Percentiles rank a stretch among this genome's conserved stretches.
Conservation (phyloP, 768 basidiomycete genomes). For the Tylopilus subfusipes region DNA sequence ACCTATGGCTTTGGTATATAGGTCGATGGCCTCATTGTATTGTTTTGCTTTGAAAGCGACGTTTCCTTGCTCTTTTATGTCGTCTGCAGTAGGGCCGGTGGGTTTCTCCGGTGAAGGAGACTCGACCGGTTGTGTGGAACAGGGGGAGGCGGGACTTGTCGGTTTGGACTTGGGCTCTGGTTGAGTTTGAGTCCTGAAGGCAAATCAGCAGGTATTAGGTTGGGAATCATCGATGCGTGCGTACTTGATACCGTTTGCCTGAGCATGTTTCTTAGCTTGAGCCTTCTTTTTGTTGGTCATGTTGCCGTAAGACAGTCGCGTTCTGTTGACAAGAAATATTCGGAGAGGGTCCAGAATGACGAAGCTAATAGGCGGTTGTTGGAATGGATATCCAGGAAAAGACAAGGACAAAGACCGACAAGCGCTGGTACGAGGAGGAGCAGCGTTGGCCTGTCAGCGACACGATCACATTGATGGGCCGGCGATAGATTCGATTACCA, state of each 20-base stretch:
- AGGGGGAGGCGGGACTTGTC: slow-evolving; percentile 18
- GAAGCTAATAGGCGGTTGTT: neutral
- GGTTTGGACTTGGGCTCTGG: slow-evolving; percentile 6
- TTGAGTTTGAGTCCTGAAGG: slow-evolving; percentile 16
- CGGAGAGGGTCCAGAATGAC: slow-evolving; percentile 12
- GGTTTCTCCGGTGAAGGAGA: slow-evolving; percentile 17
- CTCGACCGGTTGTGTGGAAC: slow-evolving; percentile 5
- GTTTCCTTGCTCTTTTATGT: slow-evolving; percentile 77
- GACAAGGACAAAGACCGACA: neutral
- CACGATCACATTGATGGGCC: slow-evolving; percentile 1
- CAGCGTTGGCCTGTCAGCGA: too few species aligned
- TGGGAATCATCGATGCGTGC: neutral
- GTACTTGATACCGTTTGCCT: slow-evolving; percentile 27
- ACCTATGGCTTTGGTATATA: slow-evolving; percentile 78
- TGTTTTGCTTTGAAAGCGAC: slow-evolving; percentile 62
- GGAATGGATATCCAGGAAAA: neutral
- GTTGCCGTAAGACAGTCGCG: slow-evolving; percentile 1
- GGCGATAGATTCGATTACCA: slow-evolving; percentile 1
- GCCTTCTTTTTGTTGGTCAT: slow-evolving; percentile 34
- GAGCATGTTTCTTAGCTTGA: slow-evolving; percentile 27
- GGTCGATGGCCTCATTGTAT: slow-evolving; percentile 66
- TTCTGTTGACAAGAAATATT: neutral
- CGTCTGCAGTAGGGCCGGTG: slow-evolving; percentile 41
- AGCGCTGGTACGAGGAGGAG: neutral
- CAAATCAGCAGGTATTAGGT: slow-evolving; percentile 5